These are phyloP conservation scores for Trichomonas vaginalis DNA, from an alignment of 208 protist species.

Conservation along the genomic window DNA sequence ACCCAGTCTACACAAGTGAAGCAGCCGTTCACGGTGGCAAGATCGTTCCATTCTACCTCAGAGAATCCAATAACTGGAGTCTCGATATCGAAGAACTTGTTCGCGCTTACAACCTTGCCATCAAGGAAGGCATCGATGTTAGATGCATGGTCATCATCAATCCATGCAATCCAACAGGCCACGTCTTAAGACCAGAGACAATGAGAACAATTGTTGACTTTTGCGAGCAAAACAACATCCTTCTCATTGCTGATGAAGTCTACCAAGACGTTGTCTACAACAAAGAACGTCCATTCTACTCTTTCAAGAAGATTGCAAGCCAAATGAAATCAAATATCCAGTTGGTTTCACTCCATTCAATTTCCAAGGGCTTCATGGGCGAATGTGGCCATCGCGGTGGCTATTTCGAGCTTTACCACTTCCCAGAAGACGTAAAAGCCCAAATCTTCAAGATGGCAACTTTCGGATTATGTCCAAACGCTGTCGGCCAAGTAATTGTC, in stretches of 20 bases:
- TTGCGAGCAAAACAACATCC: slow-evolving; percentile 48
- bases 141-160: slow-evolving; percentile 89
- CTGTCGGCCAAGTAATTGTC: slow-evolving; percentile 70
- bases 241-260: slow-evolving; percentile 92
- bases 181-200: not conserved
- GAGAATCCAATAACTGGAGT: slow-evolving; percentile 70
- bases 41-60: slow-evolving; percentile 70
- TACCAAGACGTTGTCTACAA: slow-evolving; percentile 94
- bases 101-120: slow-evolving; percentile 44
- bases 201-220: slow-evolving; percentile 50
- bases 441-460: slow-evolving; percentile 81
- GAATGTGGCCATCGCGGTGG: slow-evolving; percentile 86
- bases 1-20: slow-evolving; percentile 93
- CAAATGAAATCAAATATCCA: slow-evolving; percentile 31
- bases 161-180: slow-evolving; percentile 49
- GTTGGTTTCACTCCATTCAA: slow-evolving; percentile 87
- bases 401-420: slow-evolving; percentile 72
- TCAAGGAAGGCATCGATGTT: slow-evolving; percentile 49
- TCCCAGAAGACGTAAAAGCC: slow-evolving; percentile 40
- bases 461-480: slow-evolving; percentile 66
- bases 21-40: slow-evolving; percentile 69
- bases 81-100: slow-evolving; percentile 53
- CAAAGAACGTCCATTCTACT: slow-evolving; percentile 12
- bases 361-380: slow-evolving; percentile 75
- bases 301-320: slow-evolving; percentile 58